Evolutionary conservation across 2,329 filamentous ascomycete species (phyloP), one percentile per base, ranked within the genome.

Genomic region (Claviceps sp.): DNA sequence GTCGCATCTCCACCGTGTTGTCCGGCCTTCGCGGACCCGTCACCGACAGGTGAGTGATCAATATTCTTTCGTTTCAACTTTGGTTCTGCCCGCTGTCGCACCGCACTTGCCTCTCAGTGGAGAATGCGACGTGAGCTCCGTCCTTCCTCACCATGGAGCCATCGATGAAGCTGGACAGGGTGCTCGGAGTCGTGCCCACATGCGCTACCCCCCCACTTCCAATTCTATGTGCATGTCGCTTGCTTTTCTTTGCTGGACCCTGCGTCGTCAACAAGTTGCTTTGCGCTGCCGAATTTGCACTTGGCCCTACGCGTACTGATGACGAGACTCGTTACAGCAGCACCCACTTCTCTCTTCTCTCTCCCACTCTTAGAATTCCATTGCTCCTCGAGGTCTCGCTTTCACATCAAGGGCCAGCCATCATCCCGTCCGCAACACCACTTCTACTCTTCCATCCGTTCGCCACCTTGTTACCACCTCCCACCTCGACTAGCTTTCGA

Each of bases 371-470:
- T 2, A 5, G 2, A 18, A n/a, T 18, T 7, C 2, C 40, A 11
- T 11, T 13, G 16, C 41, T 43, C 14, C 14, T 7, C 38, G 41
- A 45, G 42, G 41, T 50, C 42, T 41, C 47, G 22, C 37, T 41
- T 41, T 30, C 48, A 37, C 30, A 37, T 46, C 47, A 50, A 44
- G 37, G 42, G 48, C 44, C 30, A 34, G 30, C 30, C 30, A 13
- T 41, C 20, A 42, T 49, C 22, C n/a, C 24, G n/a, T 41, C 47
- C 43, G 34, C 34, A 41, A 47, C 44, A 45, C 14, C 42, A 18
- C 49, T 7, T 34, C 8, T 16, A 20, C 49, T 9, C 42, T 60
- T 50, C 58, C 54, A 50, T 55, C 54, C 44, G 34, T 30, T 26
- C 43, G 42, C 24, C 8, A n/a, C 13, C 42, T 49, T 52, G 44